Conservation (phyloP, 169 alveolate genomes). For the Amoebophrya sp. region DNA sequence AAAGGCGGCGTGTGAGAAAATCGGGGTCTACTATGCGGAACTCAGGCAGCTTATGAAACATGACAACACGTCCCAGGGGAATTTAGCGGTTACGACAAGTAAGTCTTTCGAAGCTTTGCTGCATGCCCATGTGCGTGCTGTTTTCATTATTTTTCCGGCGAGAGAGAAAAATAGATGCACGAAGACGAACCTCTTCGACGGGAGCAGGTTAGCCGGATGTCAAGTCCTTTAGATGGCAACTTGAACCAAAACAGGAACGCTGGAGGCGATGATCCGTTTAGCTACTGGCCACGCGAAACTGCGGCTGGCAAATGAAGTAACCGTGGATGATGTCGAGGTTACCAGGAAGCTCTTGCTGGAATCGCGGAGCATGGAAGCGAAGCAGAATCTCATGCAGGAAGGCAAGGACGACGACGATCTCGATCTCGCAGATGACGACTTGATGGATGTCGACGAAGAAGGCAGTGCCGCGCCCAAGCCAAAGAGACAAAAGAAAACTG, state of each 20-base stretch:
- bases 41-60: slow-evolving; percentile 31
- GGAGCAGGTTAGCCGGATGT: too few relatives aligned
- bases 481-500: too few relatives aligned
- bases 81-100: neutral
- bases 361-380: too few relatives aligned
- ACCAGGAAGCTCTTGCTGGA: neutral
- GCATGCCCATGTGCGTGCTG: too few relatives aligned
- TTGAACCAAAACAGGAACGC: slow-evolving; percentile 65
- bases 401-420: neutral
- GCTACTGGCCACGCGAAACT: slow-evolving; percentile 78
- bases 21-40: slow-evolving; percentile 35
- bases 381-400: neutral
- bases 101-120: too few relatives aligned
- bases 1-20: slow-evolving; percentile 37
- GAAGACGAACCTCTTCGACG: too few relatives aligned
- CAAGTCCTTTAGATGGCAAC: too few relatives aligned
- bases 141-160: too few relatives aligned
- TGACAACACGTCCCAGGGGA: neutral
- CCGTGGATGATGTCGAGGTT: slow-evolving; percentile 28
- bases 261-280: slow-evolving; percentile 77
- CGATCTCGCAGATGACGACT: neutral
- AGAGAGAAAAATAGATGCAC: too few relatives aligned
- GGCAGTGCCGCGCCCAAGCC: neutral
- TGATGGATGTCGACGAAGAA: neutral
- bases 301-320: slow-evolving; percentile 64